phyloP scores from a whole-genome alignment of 768 basidiomycete species.

The Naganishia friedmannii region DNA sequence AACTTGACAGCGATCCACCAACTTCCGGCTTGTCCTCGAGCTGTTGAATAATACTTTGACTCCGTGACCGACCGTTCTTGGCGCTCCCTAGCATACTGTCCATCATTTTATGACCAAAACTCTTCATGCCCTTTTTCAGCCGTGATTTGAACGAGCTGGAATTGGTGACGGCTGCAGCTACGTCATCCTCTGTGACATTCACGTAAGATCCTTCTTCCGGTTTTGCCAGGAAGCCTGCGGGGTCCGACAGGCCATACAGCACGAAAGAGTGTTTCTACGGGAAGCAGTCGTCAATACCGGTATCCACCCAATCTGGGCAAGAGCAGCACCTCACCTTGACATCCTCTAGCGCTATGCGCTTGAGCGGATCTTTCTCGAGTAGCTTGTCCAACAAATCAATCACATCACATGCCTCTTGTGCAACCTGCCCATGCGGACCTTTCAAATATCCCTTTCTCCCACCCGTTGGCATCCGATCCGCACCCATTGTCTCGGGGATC shows the following conservation, averaged over 20 bases:
- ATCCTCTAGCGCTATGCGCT: constrained; percentile 72
- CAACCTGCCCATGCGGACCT: constrained; percentile 33
- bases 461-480: constrained; percentile 64
- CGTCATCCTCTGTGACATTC: constrained; percentile 71
- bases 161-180: constrained; percentile 59
- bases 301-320: neutral
- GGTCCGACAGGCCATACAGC: constrained; percentile 62
- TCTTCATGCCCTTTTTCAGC: constrained; percentile 47
- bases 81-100: constrained; percentile 25
- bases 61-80: constrained; percentile 37
- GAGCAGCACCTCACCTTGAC: constrained; percentile 65
- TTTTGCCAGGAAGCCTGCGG: constrained; percentile 67
- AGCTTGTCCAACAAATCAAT: constrained; percentile 70
- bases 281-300: constrained; percentile 17
- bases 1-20: constrained; percentile 20
- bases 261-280: constrained; percentile 55
- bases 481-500: constrained; percentile 68
- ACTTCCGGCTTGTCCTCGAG: constrained; percentile 21
- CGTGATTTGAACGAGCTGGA: constrained; percentile 42
- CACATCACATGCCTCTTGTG: constrained; percentile 61
- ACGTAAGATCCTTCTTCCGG: constrained; percentile 59
- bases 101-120: constrained; percentile 39
- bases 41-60: constrained; percentile 43
- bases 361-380: constrained; percentile 72
- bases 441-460: constrained; percentile 54